Conservation (phyloP, 768 basidiomycete genomes). For the Podaxis carcinomalis region DNA sequence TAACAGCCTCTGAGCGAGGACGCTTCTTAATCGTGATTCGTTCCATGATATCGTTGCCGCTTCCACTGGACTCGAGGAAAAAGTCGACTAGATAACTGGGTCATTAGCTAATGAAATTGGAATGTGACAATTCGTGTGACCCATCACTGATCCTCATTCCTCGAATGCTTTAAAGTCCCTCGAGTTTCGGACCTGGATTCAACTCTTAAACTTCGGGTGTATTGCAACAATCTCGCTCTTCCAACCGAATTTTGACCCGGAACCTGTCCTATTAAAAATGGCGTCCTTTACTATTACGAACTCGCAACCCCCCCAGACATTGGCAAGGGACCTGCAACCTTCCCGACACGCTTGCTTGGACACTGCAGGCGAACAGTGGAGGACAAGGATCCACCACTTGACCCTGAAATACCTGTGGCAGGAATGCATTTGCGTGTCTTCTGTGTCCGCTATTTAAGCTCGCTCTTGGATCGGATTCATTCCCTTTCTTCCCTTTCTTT, state of each 20-base stretch:
- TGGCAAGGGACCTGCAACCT: background rate
- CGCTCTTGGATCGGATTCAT: background rate
- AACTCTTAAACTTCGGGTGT: background rate
- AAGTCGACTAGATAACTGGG: background rate
- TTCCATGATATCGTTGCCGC: constrained; percentile 25
- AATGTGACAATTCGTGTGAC: background rate
- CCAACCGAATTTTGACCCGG: too few relatives aligned
- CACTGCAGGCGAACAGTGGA: background rate
- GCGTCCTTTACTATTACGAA: too few relatives aligned
- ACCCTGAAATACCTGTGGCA: background rate
- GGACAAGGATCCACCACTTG: background rate
- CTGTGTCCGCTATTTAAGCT: background rate
- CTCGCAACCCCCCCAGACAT: background rate
- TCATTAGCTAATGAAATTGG: background rate
- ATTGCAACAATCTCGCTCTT: background rate
- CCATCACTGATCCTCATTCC: background rate
- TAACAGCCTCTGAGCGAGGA: constrained; percentile 61
- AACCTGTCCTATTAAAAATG: too few relatives aligned
- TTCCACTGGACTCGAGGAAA: background rate
- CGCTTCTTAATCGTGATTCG: constrained; percentile 75
- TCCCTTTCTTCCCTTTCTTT: background rate
- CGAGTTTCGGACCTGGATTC: background rate
- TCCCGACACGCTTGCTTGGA: background rate
- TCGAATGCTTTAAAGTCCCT: background rate
- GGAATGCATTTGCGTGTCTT: background rate